Base-by-base conservation (phyloP, 305 asterid genomes). In the Salvia sclarea region DNA sequence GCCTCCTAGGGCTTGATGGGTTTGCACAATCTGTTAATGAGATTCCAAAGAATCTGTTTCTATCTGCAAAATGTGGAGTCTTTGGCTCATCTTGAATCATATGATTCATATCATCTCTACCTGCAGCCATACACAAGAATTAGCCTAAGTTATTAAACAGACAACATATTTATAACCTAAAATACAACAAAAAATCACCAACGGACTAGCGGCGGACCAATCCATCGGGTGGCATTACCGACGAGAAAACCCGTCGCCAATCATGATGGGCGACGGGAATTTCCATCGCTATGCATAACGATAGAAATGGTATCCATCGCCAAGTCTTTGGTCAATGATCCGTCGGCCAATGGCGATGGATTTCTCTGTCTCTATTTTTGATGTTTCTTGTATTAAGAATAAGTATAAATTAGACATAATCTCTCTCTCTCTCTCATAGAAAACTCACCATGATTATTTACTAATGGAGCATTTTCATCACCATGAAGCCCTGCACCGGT, bases 41-140 rank as follows among this genome's bases (percentile, higher is more conserved):
- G 69, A 83, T 82, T 6, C 96, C 97, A 1, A 88, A 92, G 69
- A 84, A 92, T 67, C 43, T 86, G 71, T 84, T 95, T 40, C 88
- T 85, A 63, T 82, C 75, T 9, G 82, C 55, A 31, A 67, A 82
- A 58, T 13, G 76, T 0, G 96, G 98, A 4, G 95, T 88, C 76
- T 78, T 86, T 16, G 61, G 43, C 45, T 64, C 62, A 7, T 86
- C 92, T 11, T 82, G 94, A 20, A 47, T 75, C 55, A 76, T 43
- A n/a, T 82, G 92, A 20, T 44, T 76, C 50, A 76, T 43, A 12
- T 81, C 93, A 52, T 83, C 96, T 24, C 18, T 11, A 11, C 18
- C 59, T 53, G 57, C 57, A 50, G 2, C 57, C 13, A 52, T 11
- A 52, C 41, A 37, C 41, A 37, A 37, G 41, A 37, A 37, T 37